Percentiles rank a stretch among this genome's conserved stretches.
phyloP scores from a whole-genome alignment of 2,329 filamentous ascomycete genomes.

The Macrophomina phaseolina region DNA sequence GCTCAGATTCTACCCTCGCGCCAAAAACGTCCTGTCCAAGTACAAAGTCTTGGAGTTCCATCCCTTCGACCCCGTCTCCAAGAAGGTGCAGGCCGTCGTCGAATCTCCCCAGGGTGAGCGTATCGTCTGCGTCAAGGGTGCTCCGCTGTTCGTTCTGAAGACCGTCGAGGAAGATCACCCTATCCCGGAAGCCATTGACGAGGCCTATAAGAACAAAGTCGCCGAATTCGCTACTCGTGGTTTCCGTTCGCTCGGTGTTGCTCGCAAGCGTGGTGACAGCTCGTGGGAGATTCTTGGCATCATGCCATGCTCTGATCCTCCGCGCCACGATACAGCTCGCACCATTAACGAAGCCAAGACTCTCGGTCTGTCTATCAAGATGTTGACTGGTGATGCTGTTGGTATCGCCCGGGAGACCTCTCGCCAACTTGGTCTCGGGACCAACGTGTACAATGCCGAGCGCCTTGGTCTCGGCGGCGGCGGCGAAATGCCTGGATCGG shows the following conservation, averaged over 20 bases:
- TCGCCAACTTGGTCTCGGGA: slow-evolving; percentile 87
- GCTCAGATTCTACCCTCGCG: slow-evolving; percentile 79
- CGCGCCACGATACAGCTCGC: slow-evolving; percentile 86
- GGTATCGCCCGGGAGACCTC: slow-evolving; percentile 92
- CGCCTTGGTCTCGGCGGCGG: slow-evolving; percentile 87
- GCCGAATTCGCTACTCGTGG: slow-evolving; percentile 90
- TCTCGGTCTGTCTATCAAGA: slow-evolving; percentile 90
- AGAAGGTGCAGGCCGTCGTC: slow-evolving; percentile 86
- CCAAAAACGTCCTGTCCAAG: slow-evolving; percentile 79
- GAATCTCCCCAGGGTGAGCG: slow-evolving; percentile 82
- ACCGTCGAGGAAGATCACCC: slow-evolving; percentile 85
- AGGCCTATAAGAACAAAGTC: slow-evolving; percentile 90
- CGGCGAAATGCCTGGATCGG: slow-evolving; percentile 90
- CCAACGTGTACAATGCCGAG: slow-evolving; percentile 93
- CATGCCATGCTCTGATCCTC: slow-evolving; percentile 92
- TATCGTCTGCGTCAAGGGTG: slow-evolving; percentile 90
- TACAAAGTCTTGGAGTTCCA: slow-evolving; percentile 85
- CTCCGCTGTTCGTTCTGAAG: slow-evolving; percentile 84
- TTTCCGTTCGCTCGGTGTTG: slow-evolving; percentile 92
- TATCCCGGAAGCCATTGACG: slow-evolving; percentile 76
- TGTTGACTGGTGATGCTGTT: slow-evolving; percentile 94
- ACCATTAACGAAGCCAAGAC: slow-evolving; percentile 89
- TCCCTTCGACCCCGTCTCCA: slow-evolving; percentile 91
- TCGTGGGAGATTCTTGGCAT: slow-evolving; percentile 93
- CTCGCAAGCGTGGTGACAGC: slow-evolving; percentile 81